Percentiles rank a stretch among this genome's conserved stretches.
Conservation (phyloP, 805 yeast species). For the Wickerhamomyces subpelliculosus region DNA sequence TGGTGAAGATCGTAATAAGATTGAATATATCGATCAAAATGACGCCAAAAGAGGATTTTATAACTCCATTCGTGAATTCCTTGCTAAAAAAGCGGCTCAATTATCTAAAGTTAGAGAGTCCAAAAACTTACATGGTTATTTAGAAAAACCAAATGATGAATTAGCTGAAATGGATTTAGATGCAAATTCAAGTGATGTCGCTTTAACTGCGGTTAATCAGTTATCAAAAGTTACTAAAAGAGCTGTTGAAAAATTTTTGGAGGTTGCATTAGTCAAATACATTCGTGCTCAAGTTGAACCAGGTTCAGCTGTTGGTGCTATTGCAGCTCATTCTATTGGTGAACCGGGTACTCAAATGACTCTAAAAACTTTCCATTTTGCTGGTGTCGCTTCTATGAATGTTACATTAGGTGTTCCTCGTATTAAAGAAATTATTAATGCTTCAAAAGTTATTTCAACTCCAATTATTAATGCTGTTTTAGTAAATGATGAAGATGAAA, state of each 20-base stretch:
- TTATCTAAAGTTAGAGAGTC: conserved; percentile 52
- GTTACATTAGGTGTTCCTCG: conserved; percentile 99
- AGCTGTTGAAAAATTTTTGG: conserved; percentile 59
- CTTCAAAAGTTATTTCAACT: conserved; percentile 89
- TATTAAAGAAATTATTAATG: conserved; percentile 96
- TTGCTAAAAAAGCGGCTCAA: conserved; percentile 45
- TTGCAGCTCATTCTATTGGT: conserved; percentile 98
- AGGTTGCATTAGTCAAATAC: conserved; percentile 75
- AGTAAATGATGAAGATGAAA: conserved; percentile 89
- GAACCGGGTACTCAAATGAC: conserved; percentile 99
- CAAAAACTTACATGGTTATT: conserved; percentile 40
- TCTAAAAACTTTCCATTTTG: conserved; percentile 92
- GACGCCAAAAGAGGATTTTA: conserved; percentile 89
- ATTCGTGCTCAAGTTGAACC: conserved; percentile 92
- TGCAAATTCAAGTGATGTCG: conserved; percentile 26
- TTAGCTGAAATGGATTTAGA: conserved; percentile 34
- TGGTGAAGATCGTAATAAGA: conserved; percentile 36
- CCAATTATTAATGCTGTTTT: conserved; percentile 93
- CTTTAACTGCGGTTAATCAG: conserved; percentile 50
- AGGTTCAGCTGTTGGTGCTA: conserved; percentile 98
- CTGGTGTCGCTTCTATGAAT: conserved; percentile 99
- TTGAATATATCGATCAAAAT: conserved; percentile 69
- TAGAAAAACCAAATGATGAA: conserved; percentile 38
- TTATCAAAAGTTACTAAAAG: conserved; percentile 56
- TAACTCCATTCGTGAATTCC: conserved; percentile 61